phyloP scores from a whole-genome alignment of 2,329 filamentous ascomycete species.

The Ophiostoma ips region DNA sequence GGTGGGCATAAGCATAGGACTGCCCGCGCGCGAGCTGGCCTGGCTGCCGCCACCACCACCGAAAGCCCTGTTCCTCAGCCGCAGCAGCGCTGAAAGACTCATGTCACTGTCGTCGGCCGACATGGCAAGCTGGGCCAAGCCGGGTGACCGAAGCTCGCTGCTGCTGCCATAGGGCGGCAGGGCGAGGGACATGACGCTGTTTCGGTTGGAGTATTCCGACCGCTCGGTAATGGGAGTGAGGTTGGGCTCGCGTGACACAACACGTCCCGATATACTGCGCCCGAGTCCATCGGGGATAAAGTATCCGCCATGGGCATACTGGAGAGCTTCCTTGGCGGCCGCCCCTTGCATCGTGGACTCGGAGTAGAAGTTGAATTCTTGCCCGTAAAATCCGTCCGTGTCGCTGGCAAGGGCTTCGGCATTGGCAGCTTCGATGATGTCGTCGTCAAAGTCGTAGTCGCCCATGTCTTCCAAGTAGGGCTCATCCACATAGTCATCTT shows the following conservation, averaged over 20 bases:
- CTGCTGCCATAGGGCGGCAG: slow-evolving; percentile 30
- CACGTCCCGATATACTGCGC: slow-evolving; percentile 58
- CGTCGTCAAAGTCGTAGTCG: slow-evolving; percentile 60
- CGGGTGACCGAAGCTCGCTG: slow-evolving; percentile 51
- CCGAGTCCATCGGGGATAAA: slow-evolving; percentile 59
- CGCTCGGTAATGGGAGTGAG: slow-evolving; percentile 92
- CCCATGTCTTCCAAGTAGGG: slow-evolving; percentile 40
- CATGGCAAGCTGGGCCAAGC: slow-evolving; percentile 63
- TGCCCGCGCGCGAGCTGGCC: slow-evolving; percentile 45
- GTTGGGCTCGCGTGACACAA: slow-evolving; percentile 72
- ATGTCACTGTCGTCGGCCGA: slow-evolving; percentile 52
- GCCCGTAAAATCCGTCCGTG: slow-evolving; percentile 84
- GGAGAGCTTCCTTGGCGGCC: slow-evolving; percentile 26
- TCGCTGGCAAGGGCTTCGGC: slow-evolving; percentile 87
- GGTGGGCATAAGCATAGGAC: slow-evolving; percentile 26
- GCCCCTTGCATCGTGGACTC: slow-evolving; percentile 17
- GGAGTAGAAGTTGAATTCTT: slow-evolving; percentile 94
- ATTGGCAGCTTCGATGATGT: slow-evolving; percentile 89
- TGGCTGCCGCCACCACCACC: slow-evolving; percentile 52
- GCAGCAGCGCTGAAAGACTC: slow-evolving; percentile 57
- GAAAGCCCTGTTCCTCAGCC: slow-evolving; percentile 62
- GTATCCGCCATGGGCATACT: slow-evolving; percentile 72
- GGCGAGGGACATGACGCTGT: slow-evolving; percentile 67
- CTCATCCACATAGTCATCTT: slow-evolving; percentile 15
- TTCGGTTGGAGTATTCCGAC: slow-evolving; percentile 90